Evolutionary conservation across 225 moss, liverwort and hornwort species (phyloP).

Genomic region (Sphagnum tenellum): DNA sequence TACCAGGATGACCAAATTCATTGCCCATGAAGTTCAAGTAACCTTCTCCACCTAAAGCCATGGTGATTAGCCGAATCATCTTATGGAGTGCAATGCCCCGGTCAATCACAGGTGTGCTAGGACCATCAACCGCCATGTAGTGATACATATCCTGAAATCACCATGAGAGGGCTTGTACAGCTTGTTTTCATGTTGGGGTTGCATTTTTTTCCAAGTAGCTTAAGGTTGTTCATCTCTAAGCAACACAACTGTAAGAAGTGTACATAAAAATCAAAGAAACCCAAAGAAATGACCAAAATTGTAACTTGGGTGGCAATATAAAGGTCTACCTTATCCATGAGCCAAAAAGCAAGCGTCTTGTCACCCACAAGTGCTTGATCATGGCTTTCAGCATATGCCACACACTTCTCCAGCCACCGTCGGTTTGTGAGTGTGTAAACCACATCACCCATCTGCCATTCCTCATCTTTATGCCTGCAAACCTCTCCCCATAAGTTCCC

Average conservation of each 20-base stretch:
- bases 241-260: too few relatives aligned
- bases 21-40: slow-evolving; percentile 9
- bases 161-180: too few relatives aligned
- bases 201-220: too few relatives aligned
- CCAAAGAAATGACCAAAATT: background rate
- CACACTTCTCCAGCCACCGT: slow-evolving; percentile 9
- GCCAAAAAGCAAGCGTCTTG: slow-evolving; percentile 7
- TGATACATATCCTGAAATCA: slow-evolving; percentile 4
- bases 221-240: too few relatives aligned
- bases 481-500: background rate
- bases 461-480: slow-evolving; percentile 1
- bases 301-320: background rate
- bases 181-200: too few relatives aligned
- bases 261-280: background rate
- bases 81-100: slow-evolving; percentile 9
- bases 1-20: slow-evolving; percentile 9
- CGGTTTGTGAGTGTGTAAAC: slow-evolving; percentile 5
- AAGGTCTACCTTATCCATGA: slow-evolving; percentile 6
- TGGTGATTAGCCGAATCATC: slow-evolving; percentile 7
- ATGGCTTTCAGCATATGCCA: slow-evolving; percentile 6
- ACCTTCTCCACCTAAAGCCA: slow-evolving; percentile 5
- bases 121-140: slow-evolving; percentile 5
- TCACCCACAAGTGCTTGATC: slow-evolving; percentile 9
- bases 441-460: slow-evolving; percentile 5
- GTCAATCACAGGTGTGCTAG: slow-evolving; percentile 6